These are phyloP conservation scores for Dactylella cylindrospora DNA, from an alignment of 2,329 filamentous ascomycete species.

Conservation along the genomic window DNA sequence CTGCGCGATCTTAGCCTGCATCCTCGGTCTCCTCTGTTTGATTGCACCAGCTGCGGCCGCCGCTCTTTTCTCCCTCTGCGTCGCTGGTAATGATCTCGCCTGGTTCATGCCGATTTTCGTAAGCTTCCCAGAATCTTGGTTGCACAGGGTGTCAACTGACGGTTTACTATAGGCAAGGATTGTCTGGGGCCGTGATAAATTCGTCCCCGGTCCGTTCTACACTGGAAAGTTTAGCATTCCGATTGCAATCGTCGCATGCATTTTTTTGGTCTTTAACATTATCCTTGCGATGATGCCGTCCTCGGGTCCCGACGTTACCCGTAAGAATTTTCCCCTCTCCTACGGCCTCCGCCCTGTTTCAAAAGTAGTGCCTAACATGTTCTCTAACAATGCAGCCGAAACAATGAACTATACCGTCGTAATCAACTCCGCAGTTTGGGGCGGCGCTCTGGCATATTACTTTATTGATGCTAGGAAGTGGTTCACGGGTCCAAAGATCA, in stretches of 20 bases:
- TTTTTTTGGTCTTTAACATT: conserved; percentile 61
- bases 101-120: conserved; percentile 64
- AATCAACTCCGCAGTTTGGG: conserved; percentile 63
- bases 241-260: conserved; percentile 59
- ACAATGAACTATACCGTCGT: conserved; percentile 67
- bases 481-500: conserved; percentile 63
- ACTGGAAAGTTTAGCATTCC: conserved; percentile 59
- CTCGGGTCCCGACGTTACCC: conserved; percentile 58
- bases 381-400: conserved; percentile 42
- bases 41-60: conserved; percentile 62
- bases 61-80: conserved; percentile 62
- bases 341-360: not conserved
- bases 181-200: conserved; percentile 62
- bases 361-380: not conserved
- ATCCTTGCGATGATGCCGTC: conserved; percentile 63
- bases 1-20: conserved; percentile 56
- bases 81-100: conserved; percentile 64
- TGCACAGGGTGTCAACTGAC: not conserved
- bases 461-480: conserved; percentile 61
- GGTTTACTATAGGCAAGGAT: conserved; percentile 52
- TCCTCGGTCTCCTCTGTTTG: conserved; percentile 62
- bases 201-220: conserved; percentile 63
- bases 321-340: conserved; percentile 5
- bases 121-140: no score
- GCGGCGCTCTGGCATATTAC: conserved; percentile 61